phyloP scores from a whole-genome alignment of 345 rosid genomes.

The Camelina hispida region DNA sequence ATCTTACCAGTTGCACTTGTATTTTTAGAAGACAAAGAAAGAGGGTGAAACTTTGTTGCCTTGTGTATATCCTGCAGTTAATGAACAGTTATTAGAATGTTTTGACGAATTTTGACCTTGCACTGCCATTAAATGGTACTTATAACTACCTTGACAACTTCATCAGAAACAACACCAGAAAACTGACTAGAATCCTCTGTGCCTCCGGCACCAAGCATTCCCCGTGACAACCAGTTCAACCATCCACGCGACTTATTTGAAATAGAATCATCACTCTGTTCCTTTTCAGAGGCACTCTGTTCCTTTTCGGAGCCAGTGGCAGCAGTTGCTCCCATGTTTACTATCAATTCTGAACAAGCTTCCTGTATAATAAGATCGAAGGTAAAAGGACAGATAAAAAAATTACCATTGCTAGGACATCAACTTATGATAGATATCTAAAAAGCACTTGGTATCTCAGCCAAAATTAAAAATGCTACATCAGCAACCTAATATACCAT shows the following conservation, averaged over 20 bases:
- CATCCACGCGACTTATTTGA: slow-evolving; percentile 79
- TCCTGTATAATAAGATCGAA: slow-evolving; percentile 54
- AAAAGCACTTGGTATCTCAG: slow-evolving; percentile 24
- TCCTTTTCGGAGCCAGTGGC: slow-evolving; percentile 54
- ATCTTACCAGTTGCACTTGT: slow-evolving; percentile 53
- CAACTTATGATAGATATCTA: slow-evolving; percentile 7
- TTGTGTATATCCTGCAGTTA: slow-evolving; percentile 82
- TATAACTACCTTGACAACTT: slow-evolving; percentile 81
- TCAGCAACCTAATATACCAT: slow-evolving; percentile 42
- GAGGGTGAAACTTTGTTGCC: slow-evolving; percentile 81
- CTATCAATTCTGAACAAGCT: slow-evolving; percentile 47
- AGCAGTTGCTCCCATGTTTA: slow-evolving; percentile 43
- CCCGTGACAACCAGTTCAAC: slow-evolving; percentile 96
- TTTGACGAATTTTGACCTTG: slow-evolving; percentile 19
- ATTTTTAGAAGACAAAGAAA: slow-evolving; percentile 47
- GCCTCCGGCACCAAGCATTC: slow-evolving; percentile 99
- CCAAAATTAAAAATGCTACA: slow-evolving; percentile 19
- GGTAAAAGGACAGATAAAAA: slow-evolving; percentile 11
- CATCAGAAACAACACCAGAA: slow-evolving; percentile 93
- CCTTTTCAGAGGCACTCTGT: slow-evolving; percentile 56
- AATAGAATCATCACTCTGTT: slow-evolving; percentile 58
- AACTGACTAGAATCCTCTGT: slow-evolving; percentile 92
- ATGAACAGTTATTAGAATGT: slow-evolving; percentile 29
- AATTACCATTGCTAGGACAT: slow-evolving; percentile 24
- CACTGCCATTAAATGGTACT: slow-evolving; percentile 14